Evolutionary conservation across 768 basidiomycete species (phyloP).

Genomic region (Mycena indigotica): DNA sequence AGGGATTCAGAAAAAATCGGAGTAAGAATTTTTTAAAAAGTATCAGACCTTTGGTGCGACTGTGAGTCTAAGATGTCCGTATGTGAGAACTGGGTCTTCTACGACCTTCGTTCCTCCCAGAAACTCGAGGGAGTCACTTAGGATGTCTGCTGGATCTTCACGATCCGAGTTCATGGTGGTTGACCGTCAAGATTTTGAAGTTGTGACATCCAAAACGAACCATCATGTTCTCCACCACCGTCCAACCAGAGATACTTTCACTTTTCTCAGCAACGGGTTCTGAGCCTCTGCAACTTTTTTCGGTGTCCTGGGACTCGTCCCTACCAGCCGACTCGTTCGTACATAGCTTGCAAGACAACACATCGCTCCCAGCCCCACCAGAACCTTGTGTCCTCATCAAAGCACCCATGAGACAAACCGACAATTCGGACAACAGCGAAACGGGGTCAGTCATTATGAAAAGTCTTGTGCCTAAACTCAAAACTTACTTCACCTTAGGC

Average conservation of each 20-base stretch:
- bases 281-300: conserved; percentile 62
- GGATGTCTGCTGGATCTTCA: conserved; percentile 50
- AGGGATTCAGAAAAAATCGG: background rate
- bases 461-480: conserved; percentile 21
- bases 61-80: conserved; percentile 56
- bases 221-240: conserved; percentile 55
- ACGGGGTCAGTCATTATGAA: too few species aligned
- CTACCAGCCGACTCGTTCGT: conserved; percentile 66
- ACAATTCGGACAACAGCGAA: too few species aligned
- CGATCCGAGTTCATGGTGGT: background rate
- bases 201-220: too few species aligned
- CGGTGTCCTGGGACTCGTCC: conserved; percentile 44
- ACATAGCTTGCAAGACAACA: conserved; percentile 61
- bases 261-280: conserved; percentile 75
- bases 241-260: conserved; percentile 68
- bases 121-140: conserved; percentile 54
- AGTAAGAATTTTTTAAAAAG: conserved; percentile 5
- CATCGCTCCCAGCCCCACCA: conserved; percentile 52
- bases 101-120: conserved; percentile 47
- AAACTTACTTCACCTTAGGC: background rate
- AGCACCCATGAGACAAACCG: conserved; percentile 33
- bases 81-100: conserved; percentile 48
- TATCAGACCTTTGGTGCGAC: conserved; percentile 59
- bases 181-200: background rate
- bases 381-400: conserved; percentile 50